Conservation (phyloP, 2,329 filamentous ascomycete genomes). For the Penicillium polonicum region DNA sequence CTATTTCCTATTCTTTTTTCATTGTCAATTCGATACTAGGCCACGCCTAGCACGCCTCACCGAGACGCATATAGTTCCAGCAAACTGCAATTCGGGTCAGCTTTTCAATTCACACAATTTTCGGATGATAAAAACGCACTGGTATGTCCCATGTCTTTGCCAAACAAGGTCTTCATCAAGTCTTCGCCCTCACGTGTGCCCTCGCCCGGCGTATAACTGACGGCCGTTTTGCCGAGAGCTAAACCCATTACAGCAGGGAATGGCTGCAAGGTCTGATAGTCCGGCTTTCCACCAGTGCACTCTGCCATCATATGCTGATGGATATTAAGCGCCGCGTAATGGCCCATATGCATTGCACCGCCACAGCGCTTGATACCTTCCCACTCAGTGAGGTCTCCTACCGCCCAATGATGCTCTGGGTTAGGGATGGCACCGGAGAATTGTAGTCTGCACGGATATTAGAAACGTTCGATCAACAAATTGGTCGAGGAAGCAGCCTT, state of each 20-base stretch:
- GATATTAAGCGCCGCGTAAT: conserved; percentile 64
- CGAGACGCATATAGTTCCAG: conserved; percentile 55
- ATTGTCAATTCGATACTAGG: background rate
- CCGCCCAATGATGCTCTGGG: conserved; percentile 61
- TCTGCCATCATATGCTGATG: conserved; percentile 59
- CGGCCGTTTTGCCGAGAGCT: conserved; percentile 67
- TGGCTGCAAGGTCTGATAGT: conserved; percentile 52
- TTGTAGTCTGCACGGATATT: conserved; percentile 47
- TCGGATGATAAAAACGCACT: conserved; percentile 49
- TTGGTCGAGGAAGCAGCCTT: background rate
- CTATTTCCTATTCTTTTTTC: too few species aligned
- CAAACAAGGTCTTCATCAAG: conserved; percentile 63
- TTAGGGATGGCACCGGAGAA: conserved; percentile 59
- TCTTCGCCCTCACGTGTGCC: conserved; percentile 63
- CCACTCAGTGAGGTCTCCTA: conserved; percentile 70
- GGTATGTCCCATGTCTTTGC: conserved; percentile 64
- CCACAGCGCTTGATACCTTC: conserved; percentile 78
- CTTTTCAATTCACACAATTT: background rate
- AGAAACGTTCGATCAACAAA: background rate
- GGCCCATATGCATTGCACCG: conserved; percentile 71
- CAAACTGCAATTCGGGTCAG: conserved; percentile 46
- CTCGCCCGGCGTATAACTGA: conserved; percentile 59
- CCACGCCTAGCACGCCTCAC: conserved; percentile 29
- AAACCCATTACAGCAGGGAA: conserved; percentile 68
- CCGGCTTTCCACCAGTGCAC: conserved; percentile 42